Base-by-base conservation (phyloP, 768 basidiomycete genomes). In the Vararia minispora region DNA sequence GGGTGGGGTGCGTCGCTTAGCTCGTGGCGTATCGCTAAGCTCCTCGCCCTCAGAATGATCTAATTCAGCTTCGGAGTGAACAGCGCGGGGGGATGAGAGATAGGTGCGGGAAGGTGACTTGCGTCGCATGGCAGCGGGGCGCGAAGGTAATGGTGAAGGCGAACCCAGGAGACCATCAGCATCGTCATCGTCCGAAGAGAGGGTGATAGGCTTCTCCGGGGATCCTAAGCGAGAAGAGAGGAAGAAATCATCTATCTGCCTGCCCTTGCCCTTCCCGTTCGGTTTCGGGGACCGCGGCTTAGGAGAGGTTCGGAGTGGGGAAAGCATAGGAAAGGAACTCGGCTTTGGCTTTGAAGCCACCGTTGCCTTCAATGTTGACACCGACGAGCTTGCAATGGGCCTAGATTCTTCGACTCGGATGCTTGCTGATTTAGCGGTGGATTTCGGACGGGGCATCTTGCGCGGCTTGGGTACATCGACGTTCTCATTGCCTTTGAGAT, bases 91-190 rank as follows among this genome's bases (percentile, higher is more conserved):
- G 18, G 42, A 21, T 6, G 22, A 25, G 27, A 29, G 22, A 2
- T 29, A 28, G 22, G 10, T 22, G 18, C 37, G 28, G 8, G 26
- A 3, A 28, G 33, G 16, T 25, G 22, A 34, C 18, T 29, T 3
- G 40, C 29, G 28, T 42, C 40, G 7, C 40, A 44, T 14, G 41
- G 33, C 21, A 14, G 28, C 21, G n/a, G n/a, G n/a, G n/a, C n/a
- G n/a, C n/a, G n/a, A n/a, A n/a, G n/a, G n/a, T n/a, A n/a, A n/a
- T n/a, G n/a, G n/a, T n/a, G n/a, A n/a, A n/a, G n/a, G n/a, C n/a
- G n/a, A n/a, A n/a, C 5, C 13, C 23, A 32, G 21, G 25, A 32
- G 17, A 27, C 34, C 32, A 26, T 27, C 18, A 18, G 37, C 39
- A 24, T 42, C 36, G 17, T 42, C 33, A n/a, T 38, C 18, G 13